Conservation (phyloP, 306 rosid species). For the Rosa rugosa region DNA sequence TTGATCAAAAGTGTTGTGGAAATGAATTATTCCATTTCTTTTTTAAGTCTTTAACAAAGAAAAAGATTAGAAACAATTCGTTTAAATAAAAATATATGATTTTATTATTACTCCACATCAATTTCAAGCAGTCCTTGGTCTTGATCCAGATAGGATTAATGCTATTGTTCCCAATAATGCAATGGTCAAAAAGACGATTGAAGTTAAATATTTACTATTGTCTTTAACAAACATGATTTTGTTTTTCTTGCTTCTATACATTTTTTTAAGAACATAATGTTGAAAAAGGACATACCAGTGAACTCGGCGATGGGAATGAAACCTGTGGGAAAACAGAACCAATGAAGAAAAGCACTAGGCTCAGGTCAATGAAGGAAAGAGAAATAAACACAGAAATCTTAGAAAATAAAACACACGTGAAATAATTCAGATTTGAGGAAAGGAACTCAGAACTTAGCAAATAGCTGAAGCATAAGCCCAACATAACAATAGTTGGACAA, state of each 20-base stretch:
- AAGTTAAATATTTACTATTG: neutral
- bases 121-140: neutral
- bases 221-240: neutral
- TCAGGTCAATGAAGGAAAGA: neutral
- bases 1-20: neutral
- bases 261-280: neutral
- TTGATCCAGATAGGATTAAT: neutral
- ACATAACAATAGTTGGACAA: neutral
- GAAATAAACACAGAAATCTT: neutral
- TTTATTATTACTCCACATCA: neutral
- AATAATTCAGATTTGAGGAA: neutral
- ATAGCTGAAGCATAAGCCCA: neutral
- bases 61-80: neutral
- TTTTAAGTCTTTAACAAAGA: neutral
- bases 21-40: neutral
- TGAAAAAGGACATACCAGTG: conserved; percentile 3
- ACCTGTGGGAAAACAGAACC: neutral
- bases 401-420: neutral
- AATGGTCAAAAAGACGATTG: neutral
- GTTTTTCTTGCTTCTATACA: too few species aligned
- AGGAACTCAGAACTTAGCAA: neutral
- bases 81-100: neutral
- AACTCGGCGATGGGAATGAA: neutral
- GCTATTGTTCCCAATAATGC: neutral
- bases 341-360: neutral